A percentile compares a stretch with the other conserved stretches of the same genome.
Evolutionary conservation across 345 rosid genomes (phyloP).

Genomic region (Citrus cavaleriei): DNA sequence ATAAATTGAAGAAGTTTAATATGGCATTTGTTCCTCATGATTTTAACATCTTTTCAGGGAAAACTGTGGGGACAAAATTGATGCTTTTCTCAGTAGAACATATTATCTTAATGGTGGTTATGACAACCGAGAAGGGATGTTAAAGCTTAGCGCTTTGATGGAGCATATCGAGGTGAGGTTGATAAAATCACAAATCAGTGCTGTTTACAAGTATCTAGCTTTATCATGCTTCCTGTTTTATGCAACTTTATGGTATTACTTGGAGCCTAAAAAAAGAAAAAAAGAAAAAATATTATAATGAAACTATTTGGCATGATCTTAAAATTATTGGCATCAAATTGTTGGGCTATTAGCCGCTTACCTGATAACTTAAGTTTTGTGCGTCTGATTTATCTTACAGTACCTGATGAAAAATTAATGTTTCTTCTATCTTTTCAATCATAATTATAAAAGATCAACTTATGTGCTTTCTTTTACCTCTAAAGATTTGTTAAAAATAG

Average conservation of each 20-base stretch:
- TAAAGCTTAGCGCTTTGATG: conserved; percentile 57
- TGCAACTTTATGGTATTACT: neutral
- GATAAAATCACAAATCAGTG: neutral
- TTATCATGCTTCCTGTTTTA: neutral
- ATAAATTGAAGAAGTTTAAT: neutral
- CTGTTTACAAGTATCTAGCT: too few relatives aligned
- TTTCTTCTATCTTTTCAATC: too few relatives aligned
- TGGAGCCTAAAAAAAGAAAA: too few relatives aligned
- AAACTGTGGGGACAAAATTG: conserved; percentile 62
- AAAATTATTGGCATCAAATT: neutral
- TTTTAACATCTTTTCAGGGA: conserved; percentile 30
- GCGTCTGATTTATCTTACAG: too few relatives aligned
- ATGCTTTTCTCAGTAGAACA: conserved; percentile 61
- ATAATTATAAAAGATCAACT: too few relatives aligned
- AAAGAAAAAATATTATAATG: too few relatives aligned
- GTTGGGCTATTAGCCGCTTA: too few relatives aligned
- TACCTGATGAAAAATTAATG: too few relatives aligned
- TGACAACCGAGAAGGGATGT: conserved; percentile 62
- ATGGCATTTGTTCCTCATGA: neutral
- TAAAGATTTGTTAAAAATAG: too few relatives aligned
- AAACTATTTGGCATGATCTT: neutral
- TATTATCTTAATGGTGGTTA: conserved; percentile 59
- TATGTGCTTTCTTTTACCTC: too few relatives aligned
- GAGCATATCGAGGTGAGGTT: conserved; percentile 58
- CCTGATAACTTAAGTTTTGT: too few relatives aligned